Conservation (phyloP, 2,329 filamentous ascomycete genomes). For the Rhinocladiella similis region DNA sequence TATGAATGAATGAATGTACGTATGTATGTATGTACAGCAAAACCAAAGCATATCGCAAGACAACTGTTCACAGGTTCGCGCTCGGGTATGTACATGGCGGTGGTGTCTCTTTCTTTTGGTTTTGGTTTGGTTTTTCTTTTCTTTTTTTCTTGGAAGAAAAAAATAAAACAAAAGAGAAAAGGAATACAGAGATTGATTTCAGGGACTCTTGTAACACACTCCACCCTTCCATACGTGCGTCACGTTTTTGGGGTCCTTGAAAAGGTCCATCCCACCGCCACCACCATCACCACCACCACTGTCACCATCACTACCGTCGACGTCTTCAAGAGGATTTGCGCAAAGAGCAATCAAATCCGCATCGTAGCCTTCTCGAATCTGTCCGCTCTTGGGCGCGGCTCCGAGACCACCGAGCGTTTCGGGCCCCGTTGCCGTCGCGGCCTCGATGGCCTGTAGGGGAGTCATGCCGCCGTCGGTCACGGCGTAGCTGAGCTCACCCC, state of each 20-base stretch:
- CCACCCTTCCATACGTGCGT: constrained; percentile 45
- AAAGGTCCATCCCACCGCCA: constrained; percentile 33
- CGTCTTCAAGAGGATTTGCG: constrained; percentile 43
- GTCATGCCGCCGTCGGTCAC: constrained; percentile 50
- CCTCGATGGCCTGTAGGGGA: constrained; percentile 53
- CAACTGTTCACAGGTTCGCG: too few species aligned
- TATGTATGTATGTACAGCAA: too few species aligned
- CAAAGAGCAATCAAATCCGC: constrained; percentile 51
- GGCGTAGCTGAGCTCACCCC: constrained; percentile 49
- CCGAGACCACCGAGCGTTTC: constrained; percentile 45
- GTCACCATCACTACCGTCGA: too few species aligned
- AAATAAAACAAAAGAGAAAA: too few species aligned
- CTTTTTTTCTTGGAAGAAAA: too few species aligned
- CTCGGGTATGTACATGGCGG: too few species aligned
- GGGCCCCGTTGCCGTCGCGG: constrained; percentile 50
- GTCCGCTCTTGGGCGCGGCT: constrained; percentile 47
- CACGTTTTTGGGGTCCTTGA: constrained; percentile 42
- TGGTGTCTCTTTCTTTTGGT: too few species aligned
- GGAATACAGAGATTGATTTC: too few species aligned
- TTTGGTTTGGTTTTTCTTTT: too few species aligned
- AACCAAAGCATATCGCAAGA: too few species aligned
- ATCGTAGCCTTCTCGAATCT: constrained; percentile 48
- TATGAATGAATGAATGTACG: too few species aligned
- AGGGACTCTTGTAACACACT: constrained; percentile 21
- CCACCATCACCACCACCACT: too few species aligned